Percentiles rank a stretch among this genome's conserved stretches.
Evolutionary conservation across 305 asterid species (phyloP).

Genomic region (Ilex paraguariensis): DNA sequence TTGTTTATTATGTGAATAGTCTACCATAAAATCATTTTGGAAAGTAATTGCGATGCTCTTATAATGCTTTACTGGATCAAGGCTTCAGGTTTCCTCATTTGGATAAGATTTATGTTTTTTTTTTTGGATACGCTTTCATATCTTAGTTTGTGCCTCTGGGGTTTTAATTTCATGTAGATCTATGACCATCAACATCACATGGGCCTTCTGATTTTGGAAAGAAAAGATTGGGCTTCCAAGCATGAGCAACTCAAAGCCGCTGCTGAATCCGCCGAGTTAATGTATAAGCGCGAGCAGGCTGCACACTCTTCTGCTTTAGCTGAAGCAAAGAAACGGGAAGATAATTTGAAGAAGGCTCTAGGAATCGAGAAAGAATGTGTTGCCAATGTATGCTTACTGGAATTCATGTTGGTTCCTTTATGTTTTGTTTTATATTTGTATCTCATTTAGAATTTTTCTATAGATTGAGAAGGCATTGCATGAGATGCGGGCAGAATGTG

Average conservation of each 20-base stretch:
- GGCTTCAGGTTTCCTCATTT: not conserved
- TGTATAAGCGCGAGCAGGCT: constrained; percentile 56
- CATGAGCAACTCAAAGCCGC: constrained; percentile 58
- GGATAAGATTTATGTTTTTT: constrained; percentile 3
- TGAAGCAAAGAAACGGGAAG: constrained; percentile 76
- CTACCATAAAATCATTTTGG: not conserved
- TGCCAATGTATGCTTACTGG: constrained; percentile 51
- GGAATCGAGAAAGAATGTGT: constrained; percentile 96
- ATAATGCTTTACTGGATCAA: not conserved
- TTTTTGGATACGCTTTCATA: constrained; percentile 1
- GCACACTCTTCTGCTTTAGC: constrained; percentile 55
- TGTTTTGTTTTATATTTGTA: constrained; percentile 13
- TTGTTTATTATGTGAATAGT: not conserved
- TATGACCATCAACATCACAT: constrained; percentile 89
- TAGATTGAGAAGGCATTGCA: constrained; percentile 95
- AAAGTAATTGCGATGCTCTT: constrained; percentile 5
- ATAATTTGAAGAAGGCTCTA: constrained; percentile 73
- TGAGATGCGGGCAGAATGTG: constrained; percentile 94
- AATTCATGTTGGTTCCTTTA: not conserved
- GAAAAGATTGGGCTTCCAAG: constrained; percentile 74
- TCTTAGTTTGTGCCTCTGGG: constrained; percentile 4
- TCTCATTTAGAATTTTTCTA: constrained; percentile 12
- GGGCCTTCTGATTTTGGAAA: constrained; percentile 92
- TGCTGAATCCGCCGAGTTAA: constrained; percentile 66
- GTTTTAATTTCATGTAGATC: constrained; percentile 30